These are phyloP conservation scores for Lentinula lateritia DNA, from an alignment of 768 basidiomycete species.

Conservation along the genomic window DNA sequence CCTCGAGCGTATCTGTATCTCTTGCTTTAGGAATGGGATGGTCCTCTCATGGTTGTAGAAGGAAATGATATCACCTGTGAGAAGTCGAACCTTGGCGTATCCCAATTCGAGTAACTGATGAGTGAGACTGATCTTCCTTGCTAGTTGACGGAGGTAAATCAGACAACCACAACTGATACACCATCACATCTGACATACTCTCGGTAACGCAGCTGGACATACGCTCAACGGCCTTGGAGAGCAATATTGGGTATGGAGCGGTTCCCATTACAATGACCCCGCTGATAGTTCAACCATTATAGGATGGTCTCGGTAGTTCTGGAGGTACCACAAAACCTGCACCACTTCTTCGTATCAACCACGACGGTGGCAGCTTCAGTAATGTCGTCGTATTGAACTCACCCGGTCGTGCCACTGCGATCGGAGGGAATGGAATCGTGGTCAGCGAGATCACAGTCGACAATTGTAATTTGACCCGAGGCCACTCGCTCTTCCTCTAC, in stretches of 20 bases:
- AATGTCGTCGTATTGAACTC: constrained; percentile 12
- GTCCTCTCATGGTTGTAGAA: constrained; percentile 22
- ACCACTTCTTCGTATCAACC: constrained; percentile 12
- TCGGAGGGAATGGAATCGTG: not conserved
- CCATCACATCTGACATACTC: not conserved
- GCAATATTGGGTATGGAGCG: constrained; percentile 8
- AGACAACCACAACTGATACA: not conserved
- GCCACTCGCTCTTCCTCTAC: too few relatives aligned
- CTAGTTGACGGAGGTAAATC: not conserved
- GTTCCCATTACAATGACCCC: not conserved
- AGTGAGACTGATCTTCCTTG: not conserved
- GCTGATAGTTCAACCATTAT: not conserved
- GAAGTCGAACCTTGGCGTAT: not conserved
- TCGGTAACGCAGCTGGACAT: constrained; percentile 9
- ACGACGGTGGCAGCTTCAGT: constrained; percentile 9
- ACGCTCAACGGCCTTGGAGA: constrained; percentile 8
- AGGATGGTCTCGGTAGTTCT: constrained; percentile 8
- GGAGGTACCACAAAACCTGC: constrained; percentile 14
- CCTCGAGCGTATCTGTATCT: constrained; percentile 15
- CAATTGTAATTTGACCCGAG: not conserved
- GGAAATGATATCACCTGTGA: constrained; percentile 11
- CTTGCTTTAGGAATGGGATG: constrained; percentile 9
- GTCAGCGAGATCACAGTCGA: constrained; percentile 4
- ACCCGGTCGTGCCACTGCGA: constrained; percentile 11
- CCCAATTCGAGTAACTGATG: not conserved